Conservation (phyloP, 2,329 filamentous ascomycete genomes). For the Alternaria arborescens region DNA sequence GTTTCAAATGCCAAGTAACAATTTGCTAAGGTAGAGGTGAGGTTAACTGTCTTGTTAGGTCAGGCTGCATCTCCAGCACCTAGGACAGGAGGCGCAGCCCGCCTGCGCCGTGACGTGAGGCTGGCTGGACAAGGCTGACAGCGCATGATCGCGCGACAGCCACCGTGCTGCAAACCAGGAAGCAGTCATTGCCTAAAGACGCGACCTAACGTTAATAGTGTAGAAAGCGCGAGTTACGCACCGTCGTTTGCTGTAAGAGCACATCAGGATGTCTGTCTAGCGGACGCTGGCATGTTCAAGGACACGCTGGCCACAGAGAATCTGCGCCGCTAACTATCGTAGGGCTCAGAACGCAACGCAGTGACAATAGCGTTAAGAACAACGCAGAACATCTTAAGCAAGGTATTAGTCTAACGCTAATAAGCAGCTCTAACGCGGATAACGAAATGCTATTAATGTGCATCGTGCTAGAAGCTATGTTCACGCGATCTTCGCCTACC, state of each 20-base stretch:
- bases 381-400: not conserved
- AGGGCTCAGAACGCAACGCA: conserved; percentile 1
- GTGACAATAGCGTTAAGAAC: not conserved
- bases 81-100: conserved; percentile 19
- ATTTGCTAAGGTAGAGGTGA: conserved; percentile 11
- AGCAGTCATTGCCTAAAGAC: not conserved
- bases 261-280: not conserved
- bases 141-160: too few relatives aligned
- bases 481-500: not conserved
- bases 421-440: not conserved
- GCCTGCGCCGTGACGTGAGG: conserved; percentile 16
- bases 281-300: conserved; percentile 1
- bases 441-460: not conserved
- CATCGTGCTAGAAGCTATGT: not conserved
- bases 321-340: not conserved
- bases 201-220: not conserved
- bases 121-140: conserved; percentile 19
- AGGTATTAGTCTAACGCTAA: not conserved
- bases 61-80: conserved; percentile 17
- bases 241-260: not conserved
- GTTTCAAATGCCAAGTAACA: conserved; percentile 6
- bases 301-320: not conserved
- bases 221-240: not conserved
- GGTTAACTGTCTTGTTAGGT: conserved; percentile 9
- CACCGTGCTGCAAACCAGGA: not conserved